Evolutionary conservation across 2,329 filamentous ascomycete genomes (phyloP), one percentile per base, ranked within the genome.

Genomic region (Biscogniauxia mediterranea): DNA sequence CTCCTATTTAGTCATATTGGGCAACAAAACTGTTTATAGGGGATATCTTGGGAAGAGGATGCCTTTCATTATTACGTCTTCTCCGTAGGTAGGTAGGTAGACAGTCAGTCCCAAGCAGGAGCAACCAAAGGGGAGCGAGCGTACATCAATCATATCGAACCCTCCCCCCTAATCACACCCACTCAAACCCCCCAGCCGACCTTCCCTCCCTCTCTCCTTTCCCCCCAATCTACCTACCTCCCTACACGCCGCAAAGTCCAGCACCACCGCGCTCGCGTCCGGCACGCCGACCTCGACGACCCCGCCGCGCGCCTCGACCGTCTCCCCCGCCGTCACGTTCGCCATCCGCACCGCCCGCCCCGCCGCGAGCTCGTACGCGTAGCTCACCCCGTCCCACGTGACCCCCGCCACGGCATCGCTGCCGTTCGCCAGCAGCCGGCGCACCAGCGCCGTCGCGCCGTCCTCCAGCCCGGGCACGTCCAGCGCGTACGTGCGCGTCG

Each of bases 331-430:
- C 3, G 85, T 88, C 15, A 86, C 79, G 68, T 89, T 88, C 0
- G 62, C 60, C 71, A 88, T 65, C 59, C 78, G 70, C 38, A 86
- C 83, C 2, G 85, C 83, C 69, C 71, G 74, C 0, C 85, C 86
- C 3, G 76, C 66, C 11, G 82, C 78, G 55, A 88, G 73, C 71
- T 89, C 85, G 61, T 81, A 82, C 67, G 88, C 85, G 65, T 86
- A 89, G 64, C 83, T 88, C 69, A 76, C 80, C 1, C 85, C 86
- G 70, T 88, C 84, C 75, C 81, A 89, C 0, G 84, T 83, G 52
- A 88, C 81, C 0, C 85, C 86, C 0, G 82, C 82, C 21, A 87
- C 81, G 8, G 86, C 85, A 73, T 89, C 85, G 64, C 84, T 88
- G 0, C 87, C 86, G 71, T 87, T 88, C 1, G 87, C 86, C 55